These are phyloP conservation scores for Meyerozyma sp. DNA, from an alignment of 1,139 yeast species.

Conservation along the genomic window DNA sequence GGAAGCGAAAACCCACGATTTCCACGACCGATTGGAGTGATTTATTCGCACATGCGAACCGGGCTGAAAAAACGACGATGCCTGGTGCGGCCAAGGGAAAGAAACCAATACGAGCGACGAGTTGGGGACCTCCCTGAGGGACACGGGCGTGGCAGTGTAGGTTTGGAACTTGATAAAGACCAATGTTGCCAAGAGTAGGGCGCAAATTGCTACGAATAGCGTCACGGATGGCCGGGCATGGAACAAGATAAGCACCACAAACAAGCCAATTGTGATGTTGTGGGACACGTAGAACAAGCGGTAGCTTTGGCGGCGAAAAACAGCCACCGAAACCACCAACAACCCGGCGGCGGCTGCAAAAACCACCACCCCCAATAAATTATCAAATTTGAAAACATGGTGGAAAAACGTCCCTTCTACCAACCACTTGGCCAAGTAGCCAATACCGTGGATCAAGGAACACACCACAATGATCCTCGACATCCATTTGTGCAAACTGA, in stretches of 20 bases:
- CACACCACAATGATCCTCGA: conserved; percentile 57
- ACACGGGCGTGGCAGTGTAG: not conserved
- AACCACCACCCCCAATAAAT: conserved; percentile 60
- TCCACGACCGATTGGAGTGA: conserved; percentile 10
- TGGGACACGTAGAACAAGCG: conserved; percentile 30
- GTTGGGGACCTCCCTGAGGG: not conserved
- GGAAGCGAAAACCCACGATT: conserved; percentile 26
- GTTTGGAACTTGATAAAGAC: not conserved
- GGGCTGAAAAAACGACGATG: conserved; percentile 6
- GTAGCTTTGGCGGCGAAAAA: conserved; percentile 21
- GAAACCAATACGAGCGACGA: not conserved
- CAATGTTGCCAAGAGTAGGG: conserved; percentile 12
- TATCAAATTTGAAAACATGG: conserved; percentile 42
- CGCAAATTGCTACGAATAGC: conserved; percentile 15
- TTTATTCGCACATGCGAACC: conserved; percentile 35
- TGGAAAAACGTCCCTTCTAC: conserved; percentile 19
- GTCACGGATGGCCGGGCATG: conserved; percentile 43
- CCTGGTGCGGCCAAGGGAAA: not conserved
- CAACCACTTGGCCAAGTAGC: conserved; percentile 48
- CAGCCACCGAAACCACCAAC: conserved; percentile 48
- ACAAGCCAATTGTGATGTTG: conserved; percentile 23
- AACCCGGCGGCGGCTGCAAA: conserved; percentile 35
- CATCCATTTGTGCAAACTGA: conserved; percentile 75
- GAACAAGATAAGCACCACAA: conserved; percentile 26
- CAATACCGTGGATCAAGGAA: conserved; percentile 51